phyloP scores from a whole-genome alignment of 768 basidiomycete species.

The Rickenella mellea region DNA sequence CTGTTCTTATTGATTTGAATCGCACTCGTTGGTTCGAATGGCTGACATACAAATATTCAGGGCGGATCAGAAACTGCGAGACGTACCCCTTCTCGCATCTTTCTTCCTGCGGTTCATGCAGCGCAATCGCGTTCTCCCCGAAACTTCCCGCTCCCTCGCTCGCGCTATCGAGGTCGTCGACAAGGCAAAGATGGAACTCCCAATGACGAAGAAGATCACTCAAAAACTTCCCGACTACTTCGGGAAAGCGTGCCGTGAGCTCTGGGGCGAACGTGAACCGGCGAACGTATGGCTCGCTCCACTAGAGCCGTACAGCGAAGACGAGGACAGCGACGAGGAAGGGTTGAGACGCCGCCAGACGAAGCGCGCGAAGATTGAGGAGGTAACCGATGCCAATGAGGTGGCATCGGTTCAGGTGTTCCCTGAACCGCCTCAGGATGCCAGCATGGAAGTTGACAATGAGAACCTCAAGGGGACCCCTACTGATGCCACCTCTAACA shows the following conservation, averaged over 20 bases:
- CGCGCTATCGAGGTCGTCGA: slow-evolving; percentile 35
- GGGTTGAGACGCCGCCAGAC: slow-evolving; percentile 7
- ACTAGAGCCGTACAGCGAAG: slow-evolving; percentile 11
- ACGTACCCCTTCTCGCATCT: slow-evolving; percentile 41
- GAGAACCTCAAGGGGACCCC: too few species aligned
- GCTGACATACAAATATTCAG: too few species aligned
- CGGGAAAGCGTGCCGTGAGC: slow-evolving; percentile 34
- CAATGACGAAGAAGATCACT: slow-evolving; percentile 35
- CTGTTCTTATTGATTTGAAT: slow-evolving; percentile 1
- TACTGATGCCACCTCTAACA: too few species aligned
- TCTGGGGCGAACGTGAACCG: too few species aligned
- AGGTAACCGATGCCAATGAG: slow-evolving; percentile 11
- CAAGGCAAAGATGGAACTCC: slow-evolving; percentile 39
- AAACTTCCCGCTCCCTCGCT: slow-evolving; percentile 35
- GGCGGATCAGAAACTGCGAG: slow-evolving; percentile 36
- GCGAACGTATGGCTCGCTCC: neutral
- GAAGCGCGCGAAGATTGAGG: slow-evolving; percentile 11
- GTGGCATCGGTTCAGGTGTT: slow-evolving; percentile 10
- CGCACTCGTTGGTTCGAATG: slow-evolving; percentile 5
- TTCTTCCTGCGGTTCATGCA: slow-evolving; percentile 59
- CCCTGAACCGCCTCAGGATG: slow-evolving; percentile 9
- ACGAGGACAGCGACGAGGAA: slow-evolving; percentile 3
- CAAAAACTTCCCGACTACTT: slow-evolving; percentile 41
- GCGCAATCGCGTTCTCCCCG: slow-evolving; percentile 43
- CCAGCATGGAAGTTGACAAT: slow-evolving; percentile 12